These are phyloP conservation scores for Polysphondylium violaceum DNA, from an alignment of 78 protist genomes.

Conservation along the genomic window DNA sequence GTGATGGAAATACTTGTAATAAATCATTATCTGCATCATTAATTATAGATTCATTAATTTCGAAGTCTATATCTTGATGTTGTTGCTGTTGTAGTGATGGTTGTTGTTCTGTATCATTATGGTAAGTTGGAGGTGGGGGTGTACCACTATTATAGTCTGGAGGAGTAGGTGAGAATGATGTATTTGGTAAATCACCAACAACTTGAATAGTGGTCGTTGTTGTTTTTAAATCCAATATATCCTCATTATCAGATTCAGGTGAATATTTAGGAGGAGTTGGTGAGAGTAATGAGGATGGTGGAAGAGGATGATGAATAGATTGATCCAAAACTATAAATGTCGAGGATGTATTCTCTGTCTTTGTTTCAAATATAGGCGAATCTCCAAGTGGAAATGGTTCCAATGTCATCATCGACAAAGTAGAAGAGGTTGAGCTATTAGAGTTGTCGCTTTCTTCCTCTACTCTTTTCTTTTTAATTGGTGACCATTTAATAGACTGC, in stretches of 20 bases:
- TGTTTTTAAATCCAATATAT: background rate
- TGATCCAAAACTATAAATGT: background rate
- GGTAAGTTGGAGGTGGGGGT: constrained; percentile 20
- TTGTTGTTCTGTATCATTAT: background rate
- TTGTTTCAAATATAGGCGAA: background rate
- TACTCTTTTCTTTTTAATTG: too few relatives aligned
- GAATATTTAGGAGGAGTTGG: constrained; percentile 38
- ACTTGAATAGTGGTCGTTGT: background rate
- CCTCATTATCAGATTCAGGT: background rate
- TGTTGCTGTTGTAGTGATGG: background rate
- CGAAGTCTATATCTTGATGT: too few relatives aligned
- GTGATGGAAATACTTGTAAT: too few relatives aligned
- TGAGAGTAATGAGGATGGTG: constrained; percentile 12
- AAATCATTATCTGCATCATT: too few relatives aligned
- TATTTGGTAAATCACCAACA: background rate
- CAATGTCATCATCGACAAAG: too few relatives aligned
- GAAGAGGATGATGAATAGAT: background rate
- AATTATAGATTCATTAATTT: too few relatives aligned
- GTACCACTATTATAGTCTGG: background rate
- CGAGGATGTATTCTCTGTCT: background rate
- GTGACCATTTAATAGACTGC: too few relatives aligned
- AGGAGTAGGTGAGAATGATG: background rate
- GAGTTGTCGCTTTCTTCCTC: too few relatives aligned
- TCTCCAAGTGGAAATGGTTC: background rate
- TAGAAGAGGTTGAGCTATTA: too few relatives aligned